Conservation (phyloP, 2,329 filamentous ascomycete genomes). For the Diatrype stigma region DNA sequence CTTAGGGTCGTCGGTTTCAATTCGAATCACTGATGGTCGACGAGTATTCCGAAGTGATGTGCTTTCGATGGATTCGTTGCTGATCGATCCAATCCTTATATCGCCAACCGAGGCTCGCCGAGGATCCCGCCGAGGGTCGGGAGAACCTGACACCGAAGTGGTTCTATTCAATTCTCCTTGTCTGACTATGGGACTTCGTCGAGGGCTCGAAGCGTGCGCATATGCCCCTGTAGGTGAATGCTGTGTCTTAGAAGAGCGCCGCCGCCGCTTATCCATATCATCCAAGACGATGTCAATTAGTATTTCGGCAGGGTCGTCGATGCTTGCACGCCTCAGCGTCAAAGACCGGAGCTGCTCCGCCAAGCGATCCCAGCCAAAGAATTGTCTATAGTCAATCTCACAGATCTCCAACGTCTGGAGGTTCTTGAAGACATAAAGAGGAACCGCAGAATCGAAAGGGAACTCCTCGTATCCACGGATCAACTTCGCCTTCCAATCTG, state of each 20-base stretch:
- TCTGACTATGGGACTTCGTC: conserved; percentile 59
- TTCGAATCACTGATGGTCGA: conserved; percentile 41
- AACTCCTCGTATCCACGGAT: conserved; percentile 97
- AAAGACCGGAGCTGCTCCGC: conserved; percentile 89
- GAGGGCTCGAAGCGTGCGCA: conserved; percentile 52
- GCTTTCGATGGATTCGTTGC: conserved; percentile 44
- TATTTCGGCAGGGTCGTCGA: conserved; percentile 88
- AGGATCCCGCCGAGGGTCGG: conserved; percentile 41
- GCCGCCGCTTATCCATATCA: conserved; percentile 88
- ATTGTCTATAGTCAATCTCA: conserved; percentile 93
- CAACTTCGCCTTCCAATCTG: conserved; percentile 86
- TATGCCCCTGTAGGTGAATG: conserved; percentile 73
- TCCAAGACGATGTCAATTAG: conserved; percentile 91
- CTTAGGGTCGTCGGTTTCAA: conserved; percentile 44
- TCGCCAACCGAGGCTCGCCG: conserved; percentile 44
- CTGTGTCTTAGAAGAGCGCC: conserved; percentile 82
- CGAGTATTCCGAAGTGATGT: conserved; percentile 31
- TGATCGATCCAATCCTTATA: conserved; percentile 57
- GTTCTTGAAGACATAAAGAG: conserved; percentile 96
- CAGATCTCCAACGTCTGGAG: conserved; percentile 89
- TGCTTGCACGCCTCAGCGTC: conserved; percentile 78
- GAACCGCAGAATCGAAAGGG: conserved; percentile 94
- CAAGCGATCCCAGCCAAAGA: conserved; percentile 93
- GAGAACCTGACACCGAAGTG: conserved; percentile 63
- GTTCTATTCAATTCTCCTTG: conserved; percentile 65